A percentile compares a stretch with the other conserved stretches of the same genome.
Evolutionary conservation across 768 basidiomycete genomes (phyloP).

Genomic region (Leccinum ochraceum): DNA sequence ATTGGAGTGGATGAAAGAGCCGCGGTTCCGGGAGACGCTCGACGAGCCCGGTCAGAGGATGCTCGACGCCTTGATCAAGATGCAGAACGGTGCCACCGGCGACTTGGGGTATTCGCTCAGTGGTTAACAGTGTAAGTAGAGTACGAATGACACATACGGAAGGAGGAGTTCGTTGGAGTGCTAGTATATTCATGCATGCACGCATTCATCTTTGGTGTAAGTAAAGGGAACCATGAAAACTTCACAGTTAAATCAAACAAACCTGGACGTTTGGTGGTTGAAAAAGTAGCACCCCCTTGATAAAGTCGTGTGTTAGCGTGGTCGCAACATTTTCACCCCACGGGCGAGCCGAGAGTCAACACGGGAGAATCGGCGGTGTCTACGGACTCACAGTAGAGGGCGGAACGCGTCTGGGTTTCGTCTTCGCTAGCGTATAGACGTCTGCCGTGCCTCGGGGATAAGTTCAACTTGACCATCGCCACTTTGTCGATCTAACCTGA

Average conservation of each 20-base stretch:
- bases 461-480: too few species aligned
- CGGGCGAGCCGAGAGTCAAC: not conserved
- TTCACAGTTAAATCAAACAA: not conserved
- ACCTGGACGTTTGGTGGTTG: not conserved
- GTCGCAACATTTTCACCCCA: not conserved
- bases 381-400: not conserved
- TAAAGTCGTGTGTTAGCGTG: not conserved
- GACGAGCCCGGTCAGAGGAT: slow-evolving; percentile 50
- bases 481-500: too few species aligned
- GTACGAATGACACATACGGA: not conserved
- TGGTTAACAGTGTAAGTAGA: slow-evolving; percentile 20
- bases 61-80: slow-evolving; percentile 56
- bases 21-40: slow-evolving; percentile 46
- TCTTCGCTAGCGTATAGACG: too few species aligned
- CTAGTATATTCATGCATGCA: not conserved
- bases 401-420: not conserved
- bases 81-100: slow-evolving; percentile 45
- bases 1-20: slow-evolving; percentile 65
- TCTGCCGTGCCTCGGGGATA: too few species aligned
- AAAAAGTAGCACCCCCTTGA: slow-evolving; percentile 12
- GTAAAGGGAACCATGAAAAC: not conserved
- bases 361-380: not conserved
- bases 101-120: slow-evolving; percentile 57
- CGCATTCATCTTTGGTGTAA: not conserved
- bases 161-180: not conserved